Evolutionary conservation across 2,329 filamentous ascomycete species (phyloP), one percentile per base, ranked within the genome.

Genomic region (Diaporthe citri): DNA sequence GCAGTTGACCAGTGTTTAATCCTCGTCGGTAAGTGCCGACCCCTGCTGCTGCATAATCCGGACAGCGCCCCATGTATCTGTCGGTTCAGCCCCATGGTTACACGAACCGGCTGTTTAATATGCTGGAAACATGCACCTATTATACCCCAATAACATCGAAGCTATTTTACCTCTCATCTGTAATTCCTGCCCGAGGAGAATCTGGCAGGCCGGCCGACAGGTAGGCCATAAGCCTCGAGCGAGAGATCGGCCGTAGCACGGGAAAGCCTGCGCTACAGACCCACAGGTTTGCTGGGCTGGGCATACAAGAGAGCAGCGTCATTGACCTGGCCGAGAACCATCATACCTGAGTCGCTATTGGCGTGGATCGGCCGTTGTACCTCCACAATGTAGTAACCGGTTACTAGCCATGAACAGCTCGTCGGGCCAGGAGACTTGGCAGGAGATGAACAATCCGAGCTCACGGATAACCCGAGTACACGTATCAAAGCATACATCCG

Each of bases 21-120:
- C 64, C 48, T 41, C 64, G 20, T 55, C 64, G 64, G 64, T 52
- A 69, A 55, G 36, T 69, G 64, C 64, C 64, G 64, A 69, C 41
- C 64, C 64, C 64, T 69, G 64, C 48, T 39, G 34, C n/a, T 69
- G 64, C 64, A 69, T 69, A 69, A 55, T n/a, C n/a, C 22, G 20
- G 17, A 34, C 48, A 5, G 48, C 15, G 64, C 46, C 46, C 46
- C 46, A 51, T 51, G 62, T 39, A 25, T 17, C 2, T 31, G 17
- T 48, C 43, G 51, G 22, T 51, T 51, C 64, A 67, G 64, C 64
- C 64, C 64, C 64, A 55, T 55, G 34, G 64, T 69, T 69, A 39
- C 64, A 69, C 64, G 64, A 69, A 4, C n/a, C 22, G 48, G 34
- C 34, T 2, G 46, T 34, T 55, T 1, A 17, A 28, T 8, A 36